These are phyloP conservation scores for Pythium dissotocum DNA, from an alignment of 352 stramenopile species.

Conservation along the genomic window DNA sequence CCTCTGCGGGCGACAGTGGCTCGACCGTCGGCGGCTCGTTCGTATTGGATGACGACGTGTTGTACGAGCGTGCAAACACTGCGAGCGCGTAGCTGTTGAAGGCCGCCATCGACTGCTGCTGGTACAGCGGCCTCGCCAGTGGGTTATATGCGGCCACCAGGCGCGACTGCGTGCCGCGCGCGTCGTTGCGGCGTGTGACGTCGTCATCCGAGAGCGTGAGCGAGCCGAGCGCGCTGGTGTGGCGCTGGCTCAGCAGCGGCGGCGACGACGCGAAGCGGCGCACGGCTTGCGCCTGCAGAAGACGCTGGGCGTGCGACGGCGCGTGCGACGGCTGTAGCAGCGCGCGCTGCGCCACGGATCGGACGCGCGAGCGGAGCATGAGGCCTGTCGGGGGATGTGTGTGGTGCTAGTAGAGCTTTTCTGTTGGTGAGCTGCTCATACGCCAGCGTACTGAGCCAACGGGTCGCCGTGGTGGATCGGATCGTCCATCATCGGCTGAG, in stretches of 20 bases:
- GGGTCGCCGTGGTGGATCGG: constrained; percentile 14
- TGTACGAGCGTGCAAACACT: constrained; percentile 45
- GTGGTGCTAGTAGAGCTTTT: constrained; percentile 1
- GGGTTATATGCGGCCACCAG: constrained; percentile 14
- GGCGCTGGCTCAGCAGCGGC: constrained; percentile 8
- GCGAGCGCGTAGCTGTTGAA: constrained; percentile 31
- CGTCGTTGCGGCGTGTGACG: constrained; percentile 18
- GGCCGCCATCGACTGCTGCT: constrained; percentile 13
- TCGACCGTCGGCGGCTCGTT: constrained; percentile 35
- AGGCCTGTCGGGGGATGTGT: not conserved
- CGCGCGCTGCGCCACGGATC: constrained; percentile 21
- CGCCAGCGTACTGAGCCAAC: not conserved
- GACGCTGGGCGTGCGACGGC: not conserved
- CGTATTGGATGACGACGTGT: constrained; percentile 34
- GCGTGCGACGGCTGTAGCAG: constrained; percentile 3
- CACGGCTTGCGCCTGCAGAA: constrained; percentile 11
- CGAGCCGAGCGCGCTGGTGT: constrained; percentile 7
- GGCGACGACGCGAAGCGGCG: not conserved
- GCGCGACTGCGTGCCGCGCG: constrained; percentile 15
- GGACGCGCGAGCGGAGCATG: constrained; percentile 33
- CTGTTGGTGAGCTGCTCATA: not conserved
- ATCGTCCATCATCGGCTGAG: constrained; percentile 21
- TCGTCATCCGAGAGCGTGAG: constrained; percentile 19
- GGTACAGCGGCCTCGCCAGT: constrained; percentile 13
- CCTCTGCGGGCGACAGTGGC: constrained; percentile 35